A percentile compares a stretch with the other conserved stretches of the same genome.
phyloP scores from a whole-genome alignment of 495 filamentous ascomycete species.

The Lentithecium fluviatile region DNA sequence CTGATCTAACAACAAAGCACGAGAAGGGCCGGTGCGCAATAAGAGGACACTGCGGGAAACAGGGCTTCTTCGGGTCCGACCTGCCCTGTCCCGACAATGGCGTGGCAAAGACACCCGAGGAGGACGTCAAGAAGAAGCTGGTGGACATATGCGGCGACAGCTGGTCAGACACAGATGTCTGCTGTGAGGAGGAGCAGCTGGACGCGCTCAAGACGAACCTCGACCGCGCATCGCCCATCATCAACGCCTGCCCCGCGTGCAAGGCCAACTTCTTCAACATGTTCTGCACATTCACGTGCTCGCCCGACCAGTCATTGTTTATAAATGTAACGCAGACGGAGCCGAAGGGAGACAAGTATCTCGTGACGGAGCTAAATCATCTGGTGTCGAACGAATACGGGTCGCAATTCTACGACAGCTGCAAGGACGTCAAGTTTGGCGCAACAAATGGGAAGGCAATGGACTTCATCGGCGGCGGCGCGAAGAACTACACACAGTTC shows the following conservation, averaged over 20 bases:
- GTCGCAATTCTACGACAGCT: constrained; percentile 89
- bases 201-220: constrained; percentile 75
- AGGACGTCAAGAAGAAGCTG: constrained; percentile 67
- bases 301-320: constrained; percentile 92
- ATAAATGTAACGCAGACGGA: constrained; percentile 83
- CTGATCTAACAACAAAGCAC: constrained; percentile 61
- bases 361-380: constrained; percentile 87
- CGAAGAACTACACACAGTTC: constrained; percentile 82
- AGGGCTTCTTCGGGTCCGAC: constrained; percentile 80
- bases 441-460: constrained; percentile 89
- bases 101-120: constrained; percentile 69
- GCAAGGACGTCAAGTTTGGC: constrained; percentile 97
- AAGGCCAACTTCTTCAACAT: constrained; percentile 96
- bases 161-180: constrained; percentile 80
- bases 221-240: constrained; percentile 81
- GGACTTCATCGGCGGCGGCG: constrained; percentile 91
- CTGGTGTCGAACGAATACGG: constrained; percentile 85
- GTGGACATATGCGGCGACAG: constrained; percentile 81
- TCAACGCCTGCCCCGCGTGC: constrained; percentile 90
- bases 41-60: constrained; percentile 84
- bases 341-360: constrained; percentile 61
- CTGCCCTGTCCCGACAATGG: constrained; percentile 95
- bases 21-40: constrained; percentile 89
- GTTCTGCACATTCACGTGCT: constrained; percentile 97
- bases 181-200: constrained; percentile 83